Evolutionary conservation across 306 rosid genomes (phyloP), one percentile per base, ranked within the genome.

Genomic region (Spatholobus suberectus): DNA sequence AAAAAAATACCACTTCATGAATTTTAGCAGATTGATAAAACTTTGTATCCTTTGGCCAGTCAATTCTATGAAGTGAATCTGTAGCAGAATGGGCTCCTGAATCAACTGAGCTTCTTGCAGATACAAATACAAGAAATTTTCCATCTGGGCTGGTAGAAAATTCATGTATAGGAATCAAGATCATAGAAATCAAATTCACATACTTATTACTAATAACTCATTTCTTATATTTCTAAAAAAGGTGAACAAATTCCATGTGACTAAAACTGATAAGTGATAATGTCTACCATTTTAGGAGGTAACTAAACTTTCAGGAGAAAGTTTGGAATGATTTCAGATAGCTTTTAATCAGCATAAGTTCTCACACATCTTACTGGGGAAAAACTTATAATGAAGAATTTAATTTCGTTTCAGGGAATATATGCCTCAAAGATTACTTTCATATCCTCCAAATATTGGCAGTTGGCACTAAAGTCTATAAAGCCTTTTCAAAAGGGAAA

Each of bases 31-130:
- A 85, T 72, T 89, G 80, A 74, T 78, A 58, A 52, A 74, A 73
- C 57, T 81, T 66, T 54, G 78, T 69, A 82, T 93, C 91, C 8
- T 75, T 73, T 14, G 94, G 86, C 99, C 99, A 96, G 75, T 89
- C 91, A 83, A 93, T 89, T 90, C 94, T 92, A 89, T 96, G 97
- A 86, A 96, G 95, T 65, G 99, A 96, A 82, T 96, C 79, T 73
- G 99, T 96, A 20, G 96, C 93, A 76, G 80, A 84, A 84, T 94
- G 99, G 40, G 96, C 97, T 49, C 99, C 99, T 73, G 98, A 89
- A 79, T 92, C 94, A 88, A 96, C 99, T 54, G 96, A 86, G 71
- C 87, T 82, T 85, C 82, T 90, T 86, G 96, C 89, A 35, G 98
- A 93, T 83, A 94, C 75, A 90, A 96, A 94, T 77, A 91, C 83